Evolutionary conservation across 148 eudicot genomes (phyloP), one percentile per base, ranked within the genome.

Genomic region (Euryodendron excelsum): DNA sequence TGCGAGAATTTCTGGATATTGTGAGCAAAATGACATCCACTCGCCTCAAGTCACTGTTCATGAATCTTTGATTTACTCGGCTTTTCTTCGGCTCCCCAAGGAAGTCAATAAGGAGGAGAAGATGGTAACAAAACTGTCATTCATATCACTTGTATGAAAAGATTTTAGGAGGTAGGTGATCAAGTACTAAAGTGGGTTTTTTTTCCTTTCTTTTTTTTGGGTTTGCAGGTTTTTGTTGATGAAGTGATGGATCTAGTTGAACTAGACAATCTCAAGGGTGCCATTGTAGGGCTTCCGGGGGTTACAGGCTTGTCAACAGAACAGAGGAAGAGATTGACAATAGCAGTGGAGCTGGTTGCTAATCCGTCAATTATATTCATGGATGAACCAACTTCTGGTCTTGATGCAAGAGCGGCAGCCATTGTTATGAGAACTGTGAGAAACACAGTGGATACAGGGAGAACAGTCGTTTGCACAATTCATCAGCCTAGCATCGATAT

Each of bases 321-420:
- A 69, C 90, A 87, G 45, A 84, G 90, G 21, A 87, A 87, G 62
- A 75, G 90, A 64, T 56, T 87, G 74, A 87, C 90, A 30, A 87
- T 87, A 70, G 90, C 90, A 3, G 90, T 87, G 12, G 90, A 87
- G 60, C 85, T 87, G 67, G 90, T 87, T 39, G 87, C 90, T 15
- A 87, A 87, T 69, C 90, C 90, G 55, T 87, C 90, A n/a, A 87
- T 87, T 20, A 87, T 87, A 56, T 87, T 87, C 79, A 82, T 87
- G 87, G 90, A 87, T 30, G 90, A 87, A 79, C 87, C 87, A 45
- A 87, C 87, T 65, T 84, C 90, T 4, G 87, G 90, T 12, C 81
- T 87, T 48, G 90, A 87, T 79, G 90, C 90, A 61, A 75, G 90
- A 53, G 86, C 90, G 36, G 90, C 90, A 39, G 87, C 90, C 1